Percentiles rank a stretch among this genome's conserved stretches.
These are phyloP conservation scores for Poa annua DNA, from an alignment of 176 grass and related monocot species.

Conservation along the genomic window DNA sequence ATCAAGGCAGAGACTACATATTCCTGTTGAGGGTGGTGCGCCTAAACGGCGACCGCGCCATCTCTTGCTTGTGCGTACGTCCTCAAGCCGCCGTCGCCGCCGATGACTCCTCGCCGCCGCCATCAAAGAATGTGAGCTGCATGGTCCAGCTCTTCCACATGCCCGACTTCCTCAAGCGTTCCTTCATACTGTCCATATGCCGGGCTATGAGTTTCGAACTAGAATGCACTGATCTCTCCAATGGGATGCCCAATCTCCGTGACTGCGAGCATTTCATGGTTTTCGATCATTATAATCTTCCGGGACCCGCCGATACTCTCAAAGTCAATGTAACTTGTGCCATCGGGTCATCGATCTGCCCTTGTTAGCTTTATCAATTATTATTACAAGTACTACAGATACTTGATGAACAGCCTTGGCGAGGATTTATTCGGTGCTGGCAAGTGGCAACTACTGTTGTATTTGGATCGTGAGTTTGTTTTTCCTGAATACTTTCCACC, in stretches of 20 bases:
- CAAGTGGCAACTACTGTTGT: background rate
- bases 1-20: background rate
- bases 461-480: background rate
- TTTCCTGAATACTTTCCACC: background rate
- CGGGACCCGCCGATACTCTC: background rate
- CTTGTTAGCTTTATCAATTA: background rate
- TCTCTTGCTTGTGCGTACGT: constrained; percentile 9
- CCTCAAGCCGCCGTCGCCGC: background rate
- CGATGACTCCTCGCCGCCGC: background rate
- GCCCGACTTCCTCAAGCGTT: no score
- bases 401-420: background rate
- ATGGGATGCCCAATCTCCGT: background rate
- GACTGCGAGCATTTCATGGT: background rate
- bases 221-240: background rate
- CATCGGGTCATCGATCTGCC: background rate
- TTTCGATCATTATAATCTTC: no score
- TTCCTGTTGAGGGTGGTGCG: background rate
- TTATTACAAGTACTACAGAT: background rate
- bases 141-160: background rate
- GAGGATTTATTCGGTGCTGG: background rate
- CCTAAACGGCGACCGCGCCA: background rate
- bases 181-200: no score
- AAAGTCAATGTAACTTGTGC: background rate
- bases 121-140: background rate
- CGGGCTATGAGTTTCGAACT: background rate